These are phyloP conservation scores for Psilocybe tampanensis DNA, from an alignment of 768 basidiomycete species.

Conservation along the genomic window DNA sequence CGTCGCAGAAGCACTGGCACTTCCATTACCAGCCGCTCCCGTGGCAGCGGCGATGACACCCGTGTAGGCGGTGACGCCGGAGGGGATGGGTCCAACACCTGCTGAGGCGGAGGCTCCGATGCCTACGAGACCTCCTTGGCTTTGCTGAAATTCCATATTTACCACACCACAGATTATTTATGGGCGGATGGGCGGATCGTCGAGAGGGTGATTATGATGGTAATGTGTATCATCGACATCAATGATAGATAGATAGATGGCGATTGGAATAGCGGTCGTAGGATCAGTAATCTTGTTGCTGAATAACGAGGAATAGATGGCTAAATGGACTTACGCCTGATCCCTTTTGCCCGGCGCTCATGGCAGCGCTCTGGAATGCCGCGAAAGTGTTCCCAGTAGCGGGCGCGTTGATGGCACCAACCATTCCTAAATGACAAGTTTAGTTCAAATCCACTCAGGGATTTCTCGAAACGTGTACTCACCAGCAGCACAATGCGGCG, in stretches of 20 bases:
- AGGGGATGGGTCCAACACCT: slow-evolving; percentile 39
- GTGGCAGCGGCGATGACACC: slow-evolving; percentile 15
- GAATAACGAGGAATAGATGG: not conserved
- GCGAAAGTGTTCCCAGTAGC: slow-evolving; percentile 43
- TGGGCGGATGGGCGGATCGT: no score
- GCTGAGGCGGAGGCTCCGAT: slow-evolving; percentile 51
- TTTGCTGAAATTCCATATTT: slow-evolving; percentile 34
- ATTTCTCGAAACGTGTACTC: not conserved
- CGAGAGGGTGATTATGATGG: no score
- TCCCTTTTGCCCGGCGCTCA: slow-evolving; percentile 20
- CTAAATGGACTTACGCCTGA: slow-evolving; percentile 35
- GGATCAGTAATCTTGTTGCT: no score
- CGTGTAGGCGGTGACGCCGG: slow-evolving; percentile 31
- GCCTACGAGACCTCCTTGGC: slow-evolving; percentile 42
- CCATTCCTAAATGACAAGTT: slow-evolving; percentile 41
- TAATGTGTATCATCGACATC: no score
- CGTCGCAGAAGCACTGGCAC: slow-evolving; percentile 13
- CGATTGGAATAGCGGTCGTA: no score
- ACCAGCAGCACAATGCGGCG: slow-evolving; percentile 44
- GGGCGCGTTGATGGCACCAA: slow-evolving; percentile 56
- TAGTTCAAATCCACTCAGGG: no score
- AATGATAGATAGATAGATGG: no score
- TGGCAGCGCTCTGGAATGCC: slow-evolving; percentile 37
- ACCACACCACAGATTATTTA: not conserved
- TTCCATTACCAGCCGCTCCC: slow-evolving; percentile 5